Conservation (phyloP, 2,329 filamentous ascomycete genomes). For the Fusarium mexicanum region DNA sequence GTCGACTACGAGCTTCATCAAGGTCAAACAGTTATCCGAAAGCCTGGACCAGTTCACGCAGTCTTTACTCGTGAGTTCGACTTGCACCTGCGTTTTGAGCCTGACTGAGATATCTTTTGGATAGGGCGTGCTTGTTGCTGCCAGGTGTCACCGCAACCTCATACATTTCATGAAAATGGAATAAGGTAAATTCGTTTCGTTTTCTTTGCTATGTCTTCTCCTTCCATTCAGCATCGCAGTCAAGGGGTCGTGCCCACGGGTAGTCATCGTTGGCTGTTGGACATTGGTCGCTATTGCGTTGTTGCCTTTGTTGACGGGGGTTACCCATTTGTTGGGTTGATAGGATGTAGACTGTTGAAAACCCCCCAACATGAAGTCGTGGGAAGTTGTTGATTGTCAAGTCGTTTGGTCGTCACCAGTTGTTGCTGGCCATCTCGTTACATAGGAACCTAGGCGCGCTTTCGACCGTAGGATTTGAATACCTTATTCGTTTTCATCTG, state of each 20-base stretch:
- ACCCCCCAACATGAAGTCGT: neutral
- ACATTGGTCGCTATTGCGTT: neutral
- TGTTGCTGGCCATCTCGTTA: too few species aligned
- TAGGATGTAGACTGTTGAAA: neutral
- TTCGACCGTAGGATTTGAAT: too few species aligned
- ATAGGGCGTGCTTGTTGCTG: neutral
- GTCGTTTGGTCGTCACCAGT: neutral
- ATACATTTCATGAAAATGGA: neutral
- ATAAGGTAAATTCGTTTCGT: neutral
- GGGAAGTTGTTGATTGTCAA: neutral
- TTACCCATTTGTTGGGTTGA: neutral
- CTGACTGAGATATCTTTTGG: neutral
- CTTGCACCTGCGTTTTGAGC: neutral
- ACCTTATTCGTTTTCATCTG: too few species aligned
- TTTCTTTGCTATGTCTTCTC: neutral
- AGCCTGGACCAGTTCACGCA: rapidly evolving
- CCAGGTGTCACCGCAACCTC: neutral
- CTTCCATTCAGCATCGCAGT: neutral
- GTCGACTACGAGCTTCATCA: rapidly evolving
- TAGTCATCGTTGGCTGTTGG: neutral
- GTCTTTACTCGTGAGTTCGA: neutral
- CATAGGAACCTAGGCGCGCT: too few species aligned
- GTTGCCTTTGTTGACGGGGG: neutral
- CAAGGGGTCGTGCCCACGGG: neutral
- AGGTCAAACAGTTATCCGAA: neutral